Evolutionary conservation across 169 alveolate species (phyloP).

Genomic region (Eimeria maxima): DNA sequence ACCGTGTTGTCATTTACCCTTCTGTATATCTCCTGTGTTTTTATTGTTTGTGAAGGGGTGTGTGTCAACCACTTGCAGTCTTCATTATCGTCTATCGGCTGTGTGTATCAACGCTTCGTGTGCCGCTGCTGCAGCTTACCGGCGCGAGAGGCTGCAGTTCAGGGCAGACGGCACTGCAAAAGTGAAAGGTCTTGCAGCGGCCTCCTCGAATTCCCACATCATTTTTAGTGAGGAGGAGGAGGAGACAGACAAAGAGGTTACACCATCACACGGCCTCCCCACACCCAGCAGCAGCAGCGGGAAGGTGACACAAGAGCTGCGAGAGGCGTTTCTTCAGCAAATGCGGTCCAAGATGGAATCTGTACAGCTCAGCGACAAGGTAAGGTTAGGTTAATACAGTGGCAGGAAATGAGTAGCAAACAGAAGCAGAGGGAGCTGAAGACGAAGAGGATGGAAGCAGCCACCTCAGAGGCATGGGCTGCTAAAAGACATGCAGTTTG

Average conservation of each 20-base stretch:
- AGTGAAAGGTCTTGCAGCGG: conserved; percentile 81
- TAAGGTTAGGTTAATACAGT: neutral
- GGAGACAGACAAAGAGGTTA: conserved; percentile 25
- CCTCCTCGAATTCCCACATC: conserved; percentile 7
- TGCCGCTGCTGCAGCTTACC: conserved; percentile 43
- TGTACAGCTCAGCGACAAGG: conserved; percentile 73
- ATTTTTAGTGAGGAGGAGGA: conserved; percentile 69
- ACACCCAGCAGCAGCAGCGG: conserved; percentile 28
- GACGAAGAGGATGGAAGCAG: neutral
- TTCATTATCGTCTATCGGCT: neutral
- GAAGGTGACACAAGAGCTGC: conserved; percentile 15
- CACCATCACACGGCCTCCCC: neutral
- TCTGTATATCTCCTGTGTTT: neutral
- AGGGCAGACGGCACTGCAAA: conserved; percentile 84
- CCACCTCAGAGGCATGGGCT: neutral
- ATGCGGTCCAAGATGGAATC: conserved; percentile 55
- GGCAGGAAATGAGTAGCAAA: neutral
- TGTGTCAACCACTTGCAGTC: neutral
- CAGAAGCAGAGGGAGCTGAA: neutral
- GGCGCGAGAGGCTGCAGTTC: conserved; percentile 72
- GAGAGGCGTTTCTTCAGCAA: conserved; percentile 59
- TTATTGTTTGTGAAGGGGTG: neutral
- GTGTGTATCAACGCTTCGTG: neutral
- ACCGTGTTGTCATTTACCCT: neutral
- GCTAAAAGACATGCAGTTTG: neutral